Conservation (phyloP, 1,139 yeast species). For the Keqinozyma sinolaborantium region DNA sequence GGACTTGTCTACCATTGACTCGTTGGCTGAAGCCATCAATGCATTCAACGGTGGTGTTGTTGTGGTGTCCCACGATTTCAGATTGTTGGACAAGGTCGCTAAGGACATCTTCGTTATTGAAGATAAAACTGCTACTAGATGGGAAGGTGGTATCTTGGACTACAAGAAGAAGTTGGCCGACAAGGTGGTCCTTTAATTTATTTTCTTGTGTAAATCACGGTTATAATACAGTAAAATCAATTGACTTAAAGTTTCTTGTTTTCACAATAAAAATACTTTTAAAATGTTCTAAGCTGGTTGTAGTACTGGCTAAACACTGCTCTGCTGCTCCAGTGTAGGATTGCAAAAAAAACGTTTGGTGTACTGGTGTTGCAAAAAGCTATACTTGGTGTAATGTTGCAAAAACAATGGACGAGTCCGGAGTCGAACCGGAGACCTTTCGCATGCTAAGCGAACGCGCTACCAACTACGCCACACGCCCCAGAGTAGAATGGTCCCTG, state of each 20-base stretch:
- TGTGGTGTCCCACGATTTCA: constrained; percentile 98
- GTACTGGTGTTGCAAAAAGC: not conserved
- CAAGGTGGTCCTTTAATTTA: constrained; percentile 65
- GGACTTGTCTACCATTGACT: constrained; percentile 97
- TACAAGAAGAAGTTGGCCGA: constrained; percentile 93
- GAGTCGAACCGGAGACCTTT: constrained; percentile 90
- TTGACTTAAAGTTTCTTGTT: too few species aligned
- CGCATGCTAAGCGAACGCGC: constrained; percentile 92
- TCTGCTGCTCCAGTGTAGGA: not conserved
- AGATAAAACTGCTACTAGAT: constrained; percentile 89
- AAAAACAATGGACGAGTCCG: constrained; percentile 68
- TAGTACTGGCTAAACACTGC: too few species aligned
- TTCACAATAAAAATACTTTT: too few species aligned
- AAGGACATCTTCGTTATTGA: constrained; percentile 96
- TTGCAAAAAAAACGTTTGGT: not conserved
- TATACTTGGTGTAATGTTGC: constrained; percentile 3
- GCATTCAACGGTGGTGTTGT: constrained; percentile 97
- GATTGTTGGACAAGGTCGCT: constrained; percentile 95
- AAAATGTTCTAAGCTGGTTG: too few species aligned
- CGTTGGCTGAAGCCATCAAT: constrained; percentile 93
- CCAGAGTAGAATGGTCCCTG: constrained; percentile 15
- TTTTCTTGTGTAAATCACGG: not conserved
- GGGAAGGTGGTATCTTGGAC: constrained; percentile 89
- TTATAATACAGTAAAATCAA: too few species aligned
- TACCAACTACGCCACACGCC: constrained; percentile 94